Evolutionary conservation across 139 green algal genomes (phyloP), one percentile per base, ranked within the genome.

Genomic region (Asterochloris erici): DNA sequence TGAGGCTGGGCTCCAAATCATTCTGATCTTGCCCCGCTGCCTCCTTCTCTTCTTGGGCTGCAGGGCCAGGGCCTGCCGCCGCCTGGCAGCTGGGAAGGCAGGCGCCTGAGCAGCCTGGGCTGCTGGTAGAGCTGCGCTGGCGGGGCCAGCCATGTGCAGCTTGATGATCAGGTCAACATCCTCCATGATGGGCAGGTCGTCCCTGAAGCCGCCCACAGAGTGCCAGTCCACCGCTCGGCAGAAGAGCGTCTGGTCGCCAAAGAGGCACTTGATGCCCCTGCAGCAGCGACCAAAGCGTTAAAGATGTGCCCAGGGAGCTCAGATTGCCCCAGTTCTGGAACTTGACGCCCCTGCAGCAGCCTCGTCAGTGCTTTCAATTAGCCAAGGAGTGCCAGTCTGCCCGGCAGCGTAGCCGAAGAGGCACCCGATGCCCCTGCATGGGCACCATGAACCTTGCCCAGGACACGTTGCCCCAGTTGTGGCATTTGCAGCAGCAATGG

Each of bases 211-310:
- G 27, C 89, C 87, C 23, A 88, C 88, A 4, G 76, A 6, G 16
- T 69, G 19, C 54, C 96, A 92, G 73, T 96, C 91, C 0, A 77
- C 60, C 13, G 82, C 79, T 13, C 91, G 85, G 78, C 90, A 93
- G 73, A 90, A 93, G 19, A 96, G 70, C 16, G 78, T 91, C 85
- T 96, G 93, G 81, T 96, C 93, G 14, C 92, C 92, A 85, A 96
- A 95, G 38, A 94, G 76, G 29, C 68, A 76, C 1, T 87, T 76
- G 63, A 92, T 82, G 14, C 91, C 91, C 17, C 86, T 89, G 82
- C n/a, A 85, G 11, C 77, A 47, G 62, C n/a, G 24, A 14, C 1
- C 0, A 73, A 81, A 68, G 19, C 29, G 27, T n/a, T 0, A 76
- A 6, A 54, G 38, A 6, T 54, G 2, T 54, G 38, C 38, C 6